Base-by-base conservation (phyloP, 1,284 basidiomycete species). In the Austroboletus niveus region DNA sequence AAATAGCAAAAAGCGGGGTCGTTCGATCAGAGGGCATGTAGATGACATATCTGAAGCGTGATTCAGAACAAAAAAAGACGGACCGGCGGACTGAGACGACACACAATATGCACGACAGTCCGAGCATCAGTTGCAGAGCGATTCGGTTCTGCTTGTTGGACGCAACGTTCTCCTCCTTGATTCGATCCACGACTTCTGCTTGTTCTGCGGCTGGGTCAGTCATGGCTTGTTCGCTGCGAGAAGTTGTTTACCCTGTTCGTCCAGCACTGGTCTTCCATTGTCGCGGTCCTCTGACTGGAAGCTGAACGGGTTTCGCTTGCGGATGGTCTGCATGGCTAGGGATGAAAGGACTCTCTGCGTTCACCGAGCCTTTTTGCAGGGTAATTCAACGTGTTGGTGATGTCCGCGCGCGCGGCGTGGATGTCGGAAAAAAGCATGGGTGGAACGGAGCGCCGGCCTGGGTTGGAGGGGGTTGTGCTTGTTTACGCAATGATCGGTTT, bases 211-310 rank as follows among this genome's bases (percentile, higher is more conserved):
- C 48, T 12, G 1, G 40, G 48, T 62, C 1, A 64, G 55, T n/a
- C n/a, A 14, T 24, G 27, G 30, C 8, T 14, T 8, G 14, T 42
- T 32, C 17, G 14, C 20, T 9, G 12, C 4, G 5, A 12, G 29
- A 2, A 2, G 11, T 4, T 35, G 59, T 48, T 27, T 47, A 76
- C 80, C 78, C 71, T 82, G 78, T 48, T 82, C 81, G 46, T 82
- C 78, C 22, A 81, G 63, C 34, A 81, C 64, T 14, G 48, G 53
- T 32, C 66, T 60, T n/a, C 65, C 65, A 3, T 62, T 55, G 42
- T 56, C 60, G 8, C 60, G 61, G 10, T 64, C 58, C 11, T 73
- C 72, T 54, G 60, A 49, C 52, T 59, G 49, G 36, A 65, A 64
- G 43, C 64, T 71, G 60, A 77, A 82, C 1, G 79, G 72, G 32